phyloP scores from a whole-genome alignment of 768 basidiomycete genomes.

The Podaxis sp. region DNA sequence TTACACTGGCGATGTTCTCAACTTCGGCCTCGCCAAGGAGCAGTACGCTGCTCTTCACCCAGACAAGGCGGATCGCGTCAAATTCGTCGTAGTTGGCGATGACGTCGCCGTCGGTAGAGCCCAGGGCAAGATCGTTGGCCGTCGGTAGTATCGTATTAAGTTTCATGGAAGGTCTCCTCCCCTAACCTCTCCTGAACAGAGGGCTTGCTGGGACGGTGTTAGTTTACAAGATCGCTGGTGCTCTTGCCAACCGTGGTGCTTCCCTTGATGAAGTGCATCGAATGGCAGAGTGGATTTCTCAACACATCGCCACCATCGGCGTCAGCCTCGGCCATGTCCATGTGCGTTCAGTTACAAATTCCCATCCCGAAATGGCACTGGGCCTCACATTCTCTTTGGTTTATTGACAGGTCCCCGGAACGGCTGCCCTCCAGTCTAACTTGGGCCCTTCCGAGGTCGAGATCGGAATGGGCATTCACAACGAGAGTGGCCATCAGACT shows the following conservation, averaged over 20 bases:
- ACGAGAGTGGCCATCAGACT: conserved; percentile 73
- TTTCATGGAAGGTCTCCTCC: background rate
- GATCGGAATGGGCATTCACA: conserved; percentile 90
- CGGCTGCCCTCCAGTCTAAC: conserved; percentile 50
- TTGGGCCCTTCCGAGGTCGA: conserved; percentile 68
- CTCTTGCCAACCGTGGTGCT: conserved; percentile 65
- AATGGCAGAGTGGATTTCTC: conserved; percentile 60
- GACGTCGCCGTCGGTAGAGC: conserved; percentile 83
- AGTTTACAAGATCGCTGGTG: conserved; percentile 90
- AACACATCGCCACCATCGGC: conserved; percentile 76
- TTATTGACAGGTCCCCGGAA: conserved; percentile 65
- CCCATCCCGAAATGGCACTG: background rate
- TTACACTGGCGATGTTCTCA: conserved; percentile 87
- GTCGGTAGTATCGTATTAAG: conserved; percentile 45
- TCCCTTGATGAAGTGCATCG: conserved; percentile 64
- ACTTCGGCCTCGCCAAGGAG: conserved; percentile 88
- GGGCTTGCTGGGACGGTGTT: conserved; percentile 79
- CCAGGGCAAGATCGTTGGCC: conserved; percentile 81
- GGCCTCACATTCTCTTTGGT: background rate
- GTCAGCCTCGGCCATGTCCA: conserved; percentile 89
- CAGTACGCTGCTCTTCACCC: conserved; percentile 72
- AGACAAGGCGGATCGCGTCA: conserved; percentile 59
- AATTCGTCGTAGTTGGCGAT: conserved; percentile 82
- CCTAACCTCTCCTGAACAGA: conserved; percentile 29
- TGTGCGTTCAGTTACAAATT: conserved; percentile 33